Percentiles rank a stretch among this genome's conserved stretches.
These are phyloP conservation scores for Diaporthe ilicicola DNA, from an alignment of 2,329 filamentous ascomycete species.

Conservation along the genomic window DNA sequence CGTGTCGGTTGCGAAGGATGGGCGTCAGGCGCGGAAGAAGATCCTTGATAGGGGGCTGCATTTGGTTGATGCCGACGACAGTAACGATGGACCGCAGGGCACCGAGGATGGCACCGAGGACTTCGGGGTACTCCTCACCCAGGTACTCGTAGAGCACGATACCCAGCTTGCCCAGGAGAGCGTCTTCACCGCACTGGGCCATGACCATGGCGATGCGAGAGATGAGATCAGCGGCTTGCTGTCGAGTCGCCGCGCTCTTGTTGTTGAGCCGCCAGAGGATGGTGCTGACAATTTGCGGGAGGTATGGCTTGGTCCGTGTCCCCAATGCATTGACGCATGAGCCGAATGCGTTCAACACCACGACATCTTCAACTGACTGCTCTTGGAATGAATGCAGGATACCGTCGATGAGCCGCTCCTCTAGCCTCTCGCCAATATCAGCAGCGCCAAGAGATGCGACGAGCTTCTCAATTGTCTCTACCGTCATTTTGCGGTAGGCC, in stretches of 20 bases:
- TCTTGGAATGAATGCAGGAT: constrained; percentile 97
- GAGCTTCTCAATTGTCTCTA: constrained; percentile 97
- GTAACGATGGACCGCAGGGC: constrained; percentile 96
- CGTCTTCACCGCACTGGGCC: constrained; percentile 98
- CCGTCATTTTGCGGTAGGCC: constrained; percentile 98
- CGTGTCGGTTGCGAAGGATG: constrained; percentile 97
- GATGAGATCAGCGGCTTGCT: constrained; percentile 96
- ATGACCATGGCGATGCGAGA: constrained; percentile 98
- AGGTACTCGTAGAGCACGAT: constrained; percentile 97
- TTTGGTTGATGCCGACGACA: constrained; percentile 95
- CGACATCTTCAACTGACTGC: constrained; percentile 93
- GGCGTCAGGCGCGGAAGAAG: constrained; percentile 93
- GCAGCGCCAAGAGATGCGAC: constrained; percentile 92
- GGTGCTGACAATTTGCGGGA: constrained; percentile 95
- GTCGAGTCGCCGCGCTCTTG: constrained; percentile 94
- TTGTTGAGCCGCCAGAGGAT: constrained; percentile 98
- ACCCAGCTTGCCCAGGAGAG: constrained; percentile 93
- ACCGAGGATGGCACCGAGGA: constrained; percentile 94
- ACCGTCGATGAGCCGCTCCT: constrained; percentile 94
- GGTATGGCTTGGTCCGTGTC: constrained; percentile 92
- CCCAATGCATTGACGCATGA: constrained; percentile 96
- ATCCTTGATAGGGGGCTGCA: constrained; percentile 98
- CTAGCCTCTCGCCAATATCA: constrained; percentile 90
- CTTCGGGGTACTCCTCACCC: constrained; percentile 97
- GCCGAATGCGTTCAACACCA: constrained; percentile 97